Evolutionary conservation across 2,329 filamentous ascomycete genomes (phyloP).

Genomic region (Fusarium sp.): DNA sequence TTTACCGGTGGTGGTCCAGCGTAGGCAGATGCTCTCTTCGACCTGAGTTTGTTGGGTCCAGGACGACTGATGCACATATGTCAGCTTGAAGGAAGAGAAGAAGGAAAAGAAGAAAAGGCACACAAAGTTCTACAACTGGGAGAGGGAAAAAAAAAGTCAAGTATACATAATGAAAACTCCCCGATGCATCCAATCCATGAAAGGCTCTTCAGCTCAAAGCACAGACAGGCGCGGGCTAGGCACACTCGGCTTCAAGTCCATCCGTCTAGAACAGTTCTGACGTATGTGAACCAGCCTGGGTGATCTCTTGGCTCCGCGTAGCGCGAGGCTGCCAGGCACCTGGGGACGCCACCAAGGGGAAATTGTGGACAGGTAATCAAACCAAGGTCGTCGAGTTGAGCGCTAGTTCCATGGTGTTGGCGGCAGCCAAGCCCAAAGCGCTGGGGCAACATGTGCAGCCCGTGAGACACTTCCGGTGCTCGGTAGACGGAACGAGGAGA

Average conservation of each 20-base stretch:
- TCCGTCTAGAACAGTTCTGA: slow-evolving; percentile 39
- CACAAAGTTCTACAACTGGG: slow-evolving; percentile 4
- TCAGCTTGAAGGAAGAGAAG: slow-evolving; percentile 15
- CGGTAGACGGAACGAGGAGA: background rate
- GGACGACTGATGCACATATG: slow-evolving; percentile 32
- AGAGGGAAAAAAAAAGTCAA: slow-evolving; percentile 4
- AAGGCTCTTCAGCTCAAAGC: slow-evolving; percentile 1
- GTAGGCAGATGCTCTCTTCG: slow-evolving; percentile 38
- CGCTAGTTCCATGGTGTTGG: slow-evolving; percentile 9
- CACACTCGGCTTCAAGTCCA: slow-evolving; percentile 37
- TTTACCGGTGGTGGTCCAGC: slow-evolving; percentile 22
- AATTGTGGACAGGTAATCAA: slow-evolving; percentile 44
- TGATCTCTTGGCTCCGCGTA: slow-evolving; percentile 35
- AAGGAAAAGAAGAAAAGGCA: slow-evolving; percentile 4
- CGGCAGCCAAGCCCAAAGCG: slow-evolving; percentile 9
- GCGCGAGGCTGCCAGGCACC: slow-evolving; percentile 39
- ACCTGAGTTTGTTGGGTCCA: slow-evolving; percentile 41
- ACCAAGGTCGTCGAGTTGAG: slow-evolving; percentile 26
- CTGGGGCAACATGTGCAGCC: slow-evolving; percentile 13
- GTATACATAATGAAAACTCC: slow-evolving; percentile 18
- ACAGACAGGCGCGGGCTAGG: slow-evolving; percentile 30
- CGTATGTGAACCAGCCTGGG: slow-evolving; percentile 29
- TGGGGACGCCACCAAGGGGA: slow-evolving; percentile 40
- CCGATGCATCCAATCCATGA: slow-evolving; percentile 3
- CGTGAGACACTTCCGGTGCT: slow-evolving; percentile 3